Base-by-base conservation (phyloP, 2,329 filamentous ascomycete species). In the Nakataea oryzae region DNA sequence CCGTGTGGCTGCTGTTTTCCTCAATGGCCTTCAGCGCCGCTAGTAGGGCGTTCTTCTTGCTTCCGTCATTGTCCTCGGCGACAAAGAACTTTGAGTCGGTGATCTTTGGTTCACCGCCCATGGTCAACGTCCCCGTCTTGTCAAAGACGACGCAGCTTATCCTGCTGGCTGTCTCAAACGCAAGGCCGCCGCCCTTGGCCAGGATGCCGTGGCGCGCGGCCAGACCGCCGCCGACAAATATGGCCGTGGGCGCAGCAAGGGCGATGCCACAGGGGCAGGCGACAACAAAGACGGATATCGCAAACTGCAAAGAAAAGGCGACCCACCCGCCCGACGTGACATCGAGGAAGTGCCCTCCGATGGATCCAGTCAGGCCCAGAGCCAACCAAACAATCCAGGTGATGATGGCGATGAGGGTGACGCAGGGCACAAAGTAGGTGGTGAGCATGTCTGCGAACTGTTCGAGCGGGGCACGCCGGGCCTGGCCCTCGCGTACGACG, bases 281-380 rank as follows among this genome's bases (percentile, higher is more conserved):
- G 30, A 96, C 87, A 41, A 96, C 90, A 67, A 96, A 95, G 14
- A 95, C 90, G 8, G 91, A 85, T 67, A 96, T 93, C 21, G 91
- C 89, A 68, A 93, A 95, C 65, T 90, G 86, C 57, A 95, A 80
- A 2, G 89, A 87, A 78, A 90, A 93, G 1, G 87, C 81, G 0
- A 84, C 80, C 84, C 86, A 89, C 12, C 86, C 84, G n/a, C 86
- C 86, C 1, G 78, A 74, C 21, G 79, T 76, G 13, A 75, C 72
- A 17, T 83, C 79, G 14, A 85, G 74, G 68, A 84, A 90, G 54
- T 81, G 73, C 0, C 69, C 71, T 0, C 87, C 84, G 17, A 92
- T 76, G 1, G 69, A 70, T 2, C 85, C 84, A 0, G 81, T 78
- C 12, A 83, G 73, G 0, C 88, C 88, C 13, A 93, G 76, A 0